Evolutionary conservation across 352 stramenopile species (phyloP), one percentile per base, ranked within the genome.

Genomic region (Pythium grandisporangium): DNA sequence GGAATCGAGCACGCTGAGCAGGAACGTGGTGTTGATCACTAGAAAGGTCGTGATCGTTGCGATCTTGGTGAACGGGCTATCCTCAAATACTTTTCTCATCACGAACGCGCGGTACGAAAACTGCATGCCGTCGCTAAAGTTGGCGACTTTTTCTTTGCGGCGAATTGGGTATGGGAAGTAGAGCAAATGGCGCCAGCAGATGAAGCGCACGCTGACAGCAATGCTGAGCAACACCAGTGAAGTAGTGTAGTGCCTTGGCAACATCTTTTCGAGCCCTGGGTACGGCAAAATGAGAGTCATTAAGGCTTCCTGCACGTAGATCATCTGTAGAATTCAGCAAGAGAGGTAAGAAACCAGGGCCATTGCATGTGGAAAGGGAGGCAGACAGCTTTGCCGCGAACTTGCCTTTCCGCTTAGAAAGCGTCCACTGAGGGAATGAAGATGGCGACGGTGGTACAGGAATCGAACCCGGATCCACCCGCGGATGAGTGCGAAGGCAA

Each of bases 121-220:
- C 39, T 86, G 67, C 3, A 84, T 48, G 16, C 78, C 80, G 8
- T 51, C 60, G n/a, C 60, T 73, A 39, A 84, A 82, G 25, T 54
- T 78, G 14, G 61, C 40, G 16, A 86, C 66, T 39, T 84, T 86
- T 23, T 61, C 62, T 37, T 84, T 79, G 35, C 79, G 65, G 6
- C 63, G 60, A 42, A 86, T 80, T n/a, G 73, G 73, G 22, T 82
- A 84, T 21, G 73, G 73, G 20, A 69, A 81, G 34, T 74, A 86
- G 12, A 82, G 41, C 37, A 76, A 55, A 20, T 80, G 62, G 0
- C 57, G 52, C 73, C 70, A 84, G 45, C 66, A 73, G 26, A 64
- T 65, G 6, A 61, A 53, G 2, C 70, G 70, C 11, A 78, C 23
- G 12, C 63, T 39, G 3, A 72, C 57, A 6, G 63, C 52, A 7